Evolutionary conservation across 495 filamentous ascomycete genomes (phyloP).

Genomic region (Aspergillus incahuasiensis): DNA sequence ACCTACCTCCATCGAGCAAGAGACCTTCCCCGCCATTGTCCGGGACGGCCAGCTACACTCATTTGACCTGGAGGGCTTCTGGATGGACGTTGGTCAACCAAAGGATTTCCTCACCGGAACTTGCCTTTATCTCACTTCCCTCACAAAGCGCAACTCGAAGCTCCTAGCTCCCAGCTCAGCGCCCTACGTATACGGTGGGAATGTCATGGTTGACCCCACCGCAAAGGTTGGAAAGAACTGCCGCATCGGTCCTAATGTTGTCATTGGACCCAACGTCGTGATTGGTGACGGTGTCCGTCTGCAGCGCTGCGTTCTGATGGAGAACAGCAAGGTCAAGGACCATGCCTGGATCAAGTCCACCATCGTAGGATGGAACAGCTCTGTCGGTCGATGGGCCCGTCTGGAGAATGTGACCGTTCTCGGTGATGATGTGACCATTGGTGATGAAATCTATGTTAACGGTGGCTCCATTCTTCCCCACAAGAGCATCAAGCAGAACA

Average conservation of each 20-base stretch:
- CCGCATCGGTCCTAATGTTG: constrained; percentile 96
- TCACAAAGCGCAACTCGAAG: constrained; percentile 89
- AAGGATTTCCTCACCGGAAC: constrained; percentile 98
- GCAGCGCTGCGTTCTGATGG: constrained; percentile 88
- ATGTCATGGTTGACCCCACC: constrained; percentile 91
- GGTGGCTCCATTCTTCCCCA: constrained; percentile 94
- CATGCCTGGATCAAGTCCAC: constrained; percentile 99
- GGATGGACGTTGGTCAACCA: constrained; percentile 99
- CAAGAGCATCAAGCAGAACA: constrained; percentile 98
- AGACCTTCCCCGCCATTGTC: constrained; percentile 96
- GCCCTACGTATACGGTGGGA: constrained; percentile 87
- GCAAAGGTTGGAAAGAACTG: constrained; percentile 98
- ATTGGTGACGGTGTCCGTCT: constrained; percentile 93
- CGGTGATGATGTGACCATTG: constrained; percentile 98
- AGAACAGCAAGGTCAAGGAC: constrained; percentile 92
- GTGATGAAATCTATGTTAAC: constrained; percentile 98
- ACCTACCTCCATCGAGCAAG: constrained; percentile 98
- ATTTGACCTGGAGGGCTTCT: constrained; percentile 97
- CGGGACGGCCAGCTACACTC: constrained; percentile 91
- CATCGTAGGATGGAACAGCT: constrained; percentile 99
- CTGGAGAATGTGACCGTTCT: constrained; percentile 97
- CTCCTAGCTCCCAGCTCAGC: constrained; percentile 69
- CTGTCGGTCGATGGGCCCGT: constrained; percentile 90
- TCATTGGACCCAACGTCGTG: constrained; percentile 91
- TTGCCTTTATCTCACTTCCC: constrained; percentile 91